phyloP scores from a whole-genome alignment of 306 rosid genomes.

The Alnus glutinosa region DNA sequence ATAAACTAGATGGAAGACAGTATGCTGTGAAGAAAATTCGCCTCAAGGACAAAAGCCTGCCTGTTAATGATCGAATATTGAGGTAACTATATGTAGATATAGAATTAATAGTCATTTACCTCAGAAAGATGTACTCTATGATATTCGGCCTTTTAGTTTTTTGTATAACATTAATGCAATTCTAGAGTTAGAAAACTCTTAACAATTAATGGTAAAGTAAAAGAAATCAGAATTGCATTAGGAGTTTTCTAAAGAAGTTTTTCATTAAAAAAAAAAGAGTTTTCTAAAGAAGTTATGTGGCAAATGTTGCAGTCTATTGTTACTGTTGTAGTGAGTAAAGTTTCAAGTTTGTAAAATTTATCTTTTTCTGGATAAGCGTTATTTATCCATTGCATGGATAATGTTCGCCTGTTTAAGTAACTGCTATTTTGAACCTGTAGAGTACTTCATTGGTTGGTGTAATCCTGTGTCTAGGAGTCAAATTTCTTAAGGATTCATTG shows the following conservation, averaged over 20 bases:
- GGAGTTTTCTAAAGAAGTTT: no score
- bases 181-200: no score
- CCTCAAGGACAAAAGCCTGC: slow-evolving; percentile 84
- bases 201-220: not conserved
- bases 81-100: slow-evolving; percentile 54
- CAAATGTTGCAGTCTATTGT: not conserved
- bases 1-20: slow-evolving; percentile 92
- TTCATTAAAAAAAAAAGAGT: no score
- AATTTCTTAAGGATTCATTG: not conserved
- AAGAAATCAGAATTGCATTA: no score
- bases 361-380: not conserved
- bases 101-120: slow-evolving; percentile 5
- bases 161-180: not conserved
- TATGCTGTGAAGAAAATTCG: slow-evolving; percentile 95
- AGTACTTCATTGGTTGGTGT: not conserved
- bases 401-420: not conserved
- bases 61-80: slow-evolving; percentile 72
- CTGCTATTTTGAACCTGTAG: not conserved
- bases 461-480: not conserved
- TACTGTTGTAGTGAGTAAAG: not conserved
- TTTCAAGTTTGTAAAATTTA: not conserved
- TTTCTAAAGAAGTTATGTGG: not conserved
- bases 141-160: not conserved
- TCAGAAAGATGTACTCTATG: not conserved
- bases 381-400: not conserved